Evolutionary conservation across 2,329 filamentous ascomycete species (phyloP), one percentile per base, ranked within the genome.

Genomic region (Hyphodiscus sp.): DNA sequence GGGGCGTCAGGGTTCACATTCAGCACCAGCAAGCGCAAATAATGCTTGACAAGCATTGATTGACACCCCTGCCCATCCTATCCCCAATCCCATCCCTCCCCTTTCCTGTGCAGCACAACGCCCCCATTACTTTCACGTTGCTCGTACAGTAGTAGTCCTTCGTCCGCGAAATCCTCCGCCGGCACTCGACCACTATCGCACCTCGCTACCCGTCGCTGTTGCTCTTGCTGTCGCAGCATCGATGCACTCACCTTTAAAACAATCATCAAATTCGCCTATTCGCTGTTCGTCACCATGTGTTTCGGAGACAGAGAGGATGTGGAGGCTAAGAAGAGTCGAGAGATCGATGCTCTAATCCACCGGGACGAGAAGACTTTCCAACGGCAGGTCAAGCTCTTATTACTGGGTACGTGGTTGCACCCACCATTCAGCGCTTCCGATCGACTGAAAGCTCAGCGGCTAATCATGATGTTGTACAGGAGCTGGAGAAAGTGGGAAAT

Each of bases 401-500:
- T 99, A 62, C 79, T 99, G 60, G 92, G 92, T 96, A 79, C 61
- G 82, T 71, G 60, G 45, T 50, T 57, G 56, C 41, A 41, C 51
- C 43, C 45, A 51, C 50, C 47, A 57, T 47, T 49, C 23, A 45
- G 26, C 44, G 42, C 20, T 48, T 50, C 46, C 52, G 10, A 47
- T 20, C 9, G 45, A 45, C 51, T 26, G 23, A 43, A n/a, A 47
- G 13, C n/a, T n/a, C 38, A 19, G 49, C n/a, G 45, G 51, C 59
- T 65, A 59, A 63, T 49, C n/a, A 43, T 43, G 19, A 19, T 47
- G 41, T 23, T n/a, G 42, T 49, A 50, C 42, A 96, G 91, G 92
- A 71, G 92, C 92, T 65, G 92, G 92, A 68, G 92, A 97, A 74
- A 94, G 87, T 55, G 89, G 92, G 61, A 97, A 97, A 74, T 96